These are phyloP conservation scores for Phialocephala subalpina DNA, from an alignment of 2,329 filamentous ascomycete genomes.

Conservation along the genomic window DNA sequence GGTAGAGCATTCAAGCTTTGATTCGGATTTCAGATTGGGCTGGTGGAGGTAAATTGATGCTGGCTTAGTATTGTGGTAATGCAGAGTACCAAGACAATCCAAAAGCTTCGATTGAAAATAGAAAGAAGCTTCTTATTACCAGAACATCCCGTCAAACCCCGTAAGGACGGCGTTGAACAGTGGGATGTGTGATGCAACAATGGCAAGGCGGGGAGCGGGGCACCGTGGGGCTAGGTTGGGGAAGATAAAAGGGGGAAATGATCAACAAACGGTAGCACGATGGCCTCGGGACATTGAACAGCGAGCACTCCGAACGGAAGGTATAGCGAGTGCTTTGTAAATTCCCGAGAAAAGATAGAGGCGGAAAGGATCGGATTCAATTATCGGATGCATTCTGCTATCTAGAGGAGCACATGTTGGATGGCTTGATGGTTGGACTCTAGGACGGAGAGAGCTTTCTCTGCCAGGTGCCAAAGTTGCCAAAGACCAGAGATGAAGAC, in stretches of 20 bases:
- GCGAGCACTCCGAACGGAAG: not conserved
- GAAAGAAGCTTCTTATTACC: not conserved
- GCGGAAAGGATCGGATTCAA: not conserved
- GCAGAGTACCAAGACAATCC: not conserved
- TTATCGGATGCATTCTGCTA: not conserved
- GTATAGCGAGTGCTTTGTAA: not conserved
- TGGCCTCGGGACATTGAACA: not conserved
- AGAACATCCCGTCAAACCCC: not conserved
- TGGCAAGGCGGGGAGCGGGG: not conserved
- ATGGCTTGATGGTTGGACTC: no score
- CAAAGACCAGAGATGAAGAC: no score
- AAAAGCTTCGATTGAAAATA: not conserved
- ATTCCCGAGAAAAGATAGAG: not conserved
- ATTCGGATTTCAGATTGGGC: not conserved
- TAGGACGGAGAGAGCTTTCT: no score
- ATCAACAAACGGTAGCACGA: not conserved
- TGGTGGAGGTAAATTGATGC: not conserved
- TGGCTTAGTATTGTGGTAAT: not conserved
- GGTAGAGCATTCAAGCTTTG: not conserved
- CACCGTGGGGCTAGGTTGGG: not conserved
- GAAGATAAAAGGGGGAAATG: constrained; percentile 1
- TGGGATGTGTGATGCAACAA: not conserved
- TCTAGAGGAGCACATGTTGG: not conserved
- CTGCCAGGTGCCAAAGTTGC: no score
- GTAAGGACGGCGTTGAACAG: not conserved